phyloP scores from a whole-genome alignment of 192 early-diverging fungal species.

The Jimgerdemannia lactiflua region DNA sequence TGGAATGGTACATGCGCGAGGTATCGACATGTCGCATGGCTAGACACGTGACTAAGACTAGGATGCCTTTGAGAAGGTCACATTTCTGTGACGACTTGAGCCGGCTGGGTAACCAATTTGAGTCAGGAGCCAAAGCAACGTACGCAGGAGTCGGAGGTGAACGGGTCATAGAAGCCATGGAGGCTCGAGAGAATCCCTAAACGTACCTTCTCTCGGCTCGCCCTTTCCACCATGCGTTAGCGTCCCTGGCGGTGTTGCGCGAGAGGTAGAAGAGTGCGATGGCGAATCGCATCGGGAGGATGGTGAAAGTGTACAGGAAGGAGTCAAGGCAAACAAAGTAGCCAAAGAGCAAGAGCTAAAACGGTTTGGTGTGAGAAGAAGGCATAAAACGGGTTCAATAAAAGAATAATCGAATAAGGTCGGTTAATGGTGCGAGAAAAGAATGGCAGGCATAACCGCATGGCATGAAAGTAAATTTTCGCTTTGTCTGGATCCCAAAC shows the following conservation, averaged over 20 bases:
- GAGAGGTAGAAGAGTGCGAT: conserved; percentile 57
- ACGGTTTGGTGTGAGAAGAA: conserved; percentile 6
- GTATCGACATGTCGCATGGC: conserved; percentile 82
- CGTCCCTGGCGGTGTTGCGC: conserved; percentile 29
- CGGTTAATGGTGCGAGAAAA: background rate
- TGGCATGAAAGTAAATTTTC: background rate
- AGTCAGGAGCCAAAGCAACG: background rate
- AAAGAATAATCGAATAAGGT: background rate
- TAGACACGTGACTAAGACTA: conserved; percentile 74
- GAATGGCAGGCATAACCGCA: background rate
- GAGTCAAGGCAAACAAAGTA: conserved; percentile 92
- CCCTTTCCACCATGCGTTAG: conserved; percentile 23
- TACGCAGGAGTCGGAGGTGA: conserved; percentile 1
- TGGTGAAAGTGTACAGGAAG: conserved; percentile 93
- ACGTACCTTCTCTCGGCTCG: conserved; percentile 28
- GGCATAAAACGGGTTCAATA: conserved; percentile 4
- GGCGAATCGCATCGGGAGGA: conserved; percentile 83
- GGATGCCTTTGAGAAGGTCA: conserved; percentile 85
- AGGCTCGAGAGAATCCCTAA: background rate
- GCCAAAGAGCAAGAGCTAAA: conserved; percentile 85
- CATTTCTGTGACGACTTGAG: conserved; percentile 82
- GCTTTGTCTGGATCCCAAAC: background rate
- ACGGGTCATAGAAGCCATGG: too few species aligned
- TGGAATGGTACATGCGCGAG: conserved; percentile 88
- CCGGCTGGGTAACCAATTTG: conserved; percentile 23